These are phyloP conservation scores for Geotrichum restrictum DNA, from an alignment of 1,139 yeast genomes.

Conservation along the genomic window DNA sequence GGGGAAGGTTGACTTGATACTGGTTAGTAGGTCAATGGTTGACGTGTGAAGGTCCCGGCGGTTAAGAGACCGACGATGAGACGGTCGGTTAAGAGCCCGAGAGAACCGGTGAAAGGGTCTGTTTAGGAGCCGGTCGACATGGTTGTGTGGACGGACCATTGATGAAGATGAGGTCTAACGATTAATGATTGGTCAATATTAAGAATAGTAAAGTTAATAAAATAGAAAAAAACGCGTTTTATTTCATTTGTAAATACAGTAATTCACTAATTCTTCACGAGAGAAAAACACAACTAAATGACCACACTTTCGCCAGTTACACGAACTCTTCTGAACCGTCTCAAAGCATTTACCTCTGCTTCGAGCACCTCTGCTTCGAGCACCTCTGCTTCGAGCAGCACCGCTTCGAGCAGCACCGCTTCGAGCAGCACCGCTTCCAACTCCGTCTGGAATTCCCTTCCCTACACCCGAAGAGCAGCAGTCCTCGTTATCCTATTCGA, in stretches of 20 bases:
- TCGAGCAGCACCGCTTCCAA: slow-evolving; percentile 8
- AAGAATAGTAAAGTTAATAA: no score
- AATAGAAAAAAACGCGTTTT: no score
- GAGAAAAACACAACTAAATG: no score
- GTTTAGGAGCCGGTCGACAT: no score
- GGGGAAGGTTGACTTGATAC: slow-evolving; percentile 4
- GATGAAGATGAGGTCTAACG: no score
- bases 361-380: slow-evolving; percentile 7
- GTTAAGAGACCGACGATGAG: no score
- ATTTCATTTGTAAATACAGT: no score
- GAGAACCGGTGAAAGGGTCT: no score
- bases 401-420: neutral
- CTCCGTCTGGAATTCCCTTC: slow-evolving; percentile 54
- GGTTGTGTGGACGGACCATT: no score
- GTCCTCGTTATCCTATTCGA: slow-evolving; percentile 74
- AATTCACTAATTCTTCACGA: no score
- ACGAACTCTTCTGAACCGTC: slow-evolving; percentile 12
- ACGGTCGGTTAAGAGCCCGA: no score
- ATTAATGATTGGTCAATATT: no score
- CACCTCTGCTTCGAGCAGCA: slow-evolving; percentile 3
- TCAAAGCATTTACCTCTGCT: slow-evolving; percentile 7
- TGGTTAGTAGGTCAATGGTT: neutral
- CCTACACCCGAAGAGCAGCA: slow-evolving; percentile 64
- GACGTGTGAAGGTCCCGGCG: neutral
- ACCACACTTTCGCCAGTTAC: slow-evolving; percentile 11